Base-by-base conservation (phyloP, 1,284 basidiomycete species). In the Exobasidium rhododendri region DNA sequence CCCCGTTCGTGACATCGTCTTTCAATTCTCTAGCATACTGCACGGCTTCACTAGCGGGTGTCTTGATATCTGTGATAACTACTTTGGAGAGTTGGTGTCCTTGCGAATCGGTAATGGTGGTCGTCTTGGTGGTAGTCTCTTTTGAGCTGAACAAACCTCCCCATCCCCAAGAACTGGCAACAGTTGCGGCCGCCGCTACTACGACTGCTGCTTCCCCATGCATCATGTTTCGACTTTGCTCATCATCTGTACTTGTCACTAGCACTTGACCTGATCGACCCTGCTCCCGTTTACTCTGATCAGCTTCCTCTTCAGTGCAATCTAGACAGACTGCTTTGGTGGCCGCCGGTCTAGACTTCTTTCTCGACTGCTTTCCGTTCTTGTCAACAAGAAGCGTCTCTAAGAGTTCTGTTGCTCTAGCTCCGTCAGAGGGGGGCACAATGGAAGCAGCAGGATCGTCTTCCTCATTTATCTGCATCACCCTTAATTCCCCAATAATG, bases 401-500 rank as follows among this genome's bases (percentile, higher is more conserved):
- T 20, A 24, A 3, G 2, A 28, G 20, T 20, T 50, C 47, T 4
- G 20, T 26, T 13, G n/a, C 20, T 13, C 2, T 20, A 2, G 22
- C 26, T 26, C 28, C 20, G 13, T 24, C 24, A 7, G 17, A 40
- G 17, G 35, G 35, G 4, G 4, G 28, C n/a, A 28, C 5, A 6
- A 28, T 4, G 28, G 20, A 24, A 26, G 22, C 28, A 4, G 24
- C 13, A 17, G n/a, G 17, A 6, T 44, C 56, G 14, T 11, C 57
- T 24, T 10, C 7, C 4, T 28, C 28, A n/a, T n/a, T 47, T 4
- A 72, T 58, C 4, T 70, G 65, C 67, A 75, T 71, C 3, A 61
- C 35, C 3, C 74, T 59, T 24, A 76, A 66, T 51, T 73, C 64
- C 32, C 61, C 70, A 60, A 76, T 74, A 60, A 76, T 74, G 32